Evolutionary conservation across 2,329 filamentous ascomycete species (phyloP), one percentile per base, ranked within the genome.

Genomic region (Colletotrichum sojae): DNA sequence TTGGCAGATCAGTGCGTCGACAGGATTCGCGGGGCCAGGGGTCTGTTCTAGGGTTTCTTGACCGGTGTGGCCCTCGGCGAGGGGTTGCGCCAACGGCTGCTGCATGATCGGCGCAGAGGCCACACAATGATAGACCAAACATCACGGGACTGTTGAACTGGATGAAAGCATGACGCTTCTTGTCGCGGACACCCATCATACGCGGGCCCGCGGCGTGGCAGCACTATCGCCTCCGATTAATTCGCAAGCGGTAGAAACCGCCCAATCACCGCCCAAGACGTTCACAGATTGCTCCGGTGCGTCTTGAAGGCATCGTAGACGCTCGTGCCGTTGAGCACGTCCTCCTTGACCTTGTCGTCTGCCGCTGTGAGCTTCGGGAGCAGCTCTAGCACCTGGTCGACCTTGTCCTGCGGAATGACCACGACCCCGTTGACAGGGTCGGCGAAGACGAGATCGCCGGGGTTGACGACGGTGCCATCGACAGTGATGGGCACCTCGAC

Each of bases 401-500:
- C 76, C 73, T 89, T 87, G 40, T 84, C 85, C 55, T 82, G 80
- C 1, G 92, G 92, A 66, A 94, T 91, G 31, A 88, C 84, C 13
- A 93, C 91, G 1, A 92, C 87, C 0, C 91, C 92, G 71, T 93
- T 92, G n/a, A 83, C 80, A 5, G 89, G 85, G 76, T 94, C 92
- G 64, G 89, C 87, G 78, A 93, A 90, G 53, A 93, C 83, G 45
- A 94, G 84, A 77, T 94, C 92, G 8, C 91, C 90, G 77, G 81
- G 84, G 18, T 72, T 76, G 56, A 86, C 77, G 43, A 78, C 68
- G 49, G 82, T 81, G 48, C 82, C 83, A 52, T 83, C 79, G 53
- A 86, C 79, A 18, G 80, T 72, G 18, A 86, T 73, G 36, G 83
- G 78, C 16, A 85, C 80, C 73, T 86, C 79, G 27, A 84, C 79